These are phyloP conservation scores for Myxozyma lipomycoides DNA, from an alignment of 805 yeast species.

Conservation along the genomic window DNA sequence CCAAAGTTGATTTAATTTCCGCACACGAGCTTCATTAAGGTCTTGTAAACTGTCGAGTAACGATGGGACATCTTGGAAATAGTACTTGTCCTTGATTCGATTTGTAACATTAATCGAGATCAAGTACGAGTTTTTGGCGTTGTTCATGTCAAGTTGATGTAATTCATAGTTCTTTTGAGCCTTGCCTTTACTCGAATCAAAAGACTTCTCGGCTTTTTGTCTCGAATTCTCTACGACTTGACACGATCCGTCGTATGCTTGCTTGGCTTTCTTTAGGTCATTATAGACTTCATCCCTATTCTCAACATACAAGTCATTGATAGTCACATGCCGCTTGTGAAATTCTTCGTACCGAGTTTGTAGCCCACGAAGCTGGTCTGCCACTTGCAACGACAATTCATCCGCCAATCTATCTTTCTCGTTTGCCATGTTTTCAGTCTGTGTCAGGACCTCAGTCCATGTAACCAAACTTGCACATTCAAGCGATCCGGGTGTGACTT, in stretches of 20 bases:
- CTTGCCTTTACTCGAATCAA: constrained; percentile 44
- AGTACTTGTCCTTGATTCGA: constrained; percentile 87
- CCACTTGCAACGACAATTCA: constrained; percentile 57
- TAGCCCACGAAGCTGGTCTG: constrained; percentile 56
- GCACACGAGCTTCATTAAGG: constrained; percentile 72
- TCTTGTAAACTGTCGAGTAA: constrained; percentile 76
- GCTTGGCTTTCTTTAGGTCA: constrained; percentile 62
- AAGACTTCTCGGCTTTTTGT: constrained; percentile 59
- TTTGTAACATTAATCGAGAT: constrained; percentile 80
- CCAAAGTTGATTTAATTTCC: constrained; percentile 65
- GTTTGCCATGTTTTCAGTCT: constrained; percentile 73
- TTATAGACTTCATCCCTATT: constrained; percentile 48
- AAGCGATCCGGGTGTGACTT: constrained; percentile 89
- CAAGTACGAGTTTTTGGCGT: constrained; percentile 77
- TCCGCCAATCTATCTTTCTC: constrained; percentile 58
- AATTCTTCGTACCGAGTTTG: constrained; percentile 52
- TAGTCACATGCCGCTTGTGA: constrained; percentile 49
- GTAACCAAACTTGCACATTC: constrained; percentile 78
- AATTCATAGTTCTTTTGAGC: constrained; percentile 23
- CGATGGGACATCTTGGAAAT: constrained; percentile 90
- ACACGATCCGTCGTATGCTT: constrained; percentile 76
- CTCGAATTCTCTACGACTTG: constrained; percentile 75
- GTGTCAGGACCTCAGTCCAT: constrained; percentile 83
- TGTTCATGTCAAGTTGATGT: constrained; percentile 63
- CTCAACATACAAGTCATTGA: constrained; percentile 55